These are phyloP conservation scores for Fraxinus latifolia DNA, from an alignment of 305 asterid species.

Conservation along the genomic window DNA sequence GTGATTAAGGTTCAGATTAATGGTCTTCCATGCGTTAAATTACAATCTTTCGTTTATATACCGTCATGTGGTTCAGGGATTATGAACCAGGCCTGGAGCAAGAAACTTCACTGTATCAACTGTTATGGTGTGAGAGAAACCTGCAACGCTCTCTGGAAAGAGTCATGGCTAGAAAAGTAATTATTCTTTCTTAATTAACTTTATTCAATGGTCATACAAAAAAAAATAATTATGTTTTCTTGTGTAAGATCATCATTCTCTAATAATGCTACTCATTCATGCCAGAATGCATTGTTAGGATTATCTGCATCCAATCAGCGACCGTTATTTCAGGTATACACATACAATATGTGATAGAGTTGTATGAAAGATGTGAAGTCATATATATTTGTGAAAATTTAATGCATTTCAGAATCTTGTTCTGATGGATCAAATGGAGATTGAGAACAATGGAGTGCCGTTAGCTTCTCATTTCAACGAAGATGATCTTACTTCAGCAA, in stretches of 20 bases:
- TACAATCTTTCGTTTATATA: neutral
- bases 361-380: neutral
- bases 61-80: constrained; percentile 33
- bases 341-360: neutral
- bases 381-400: neutral
- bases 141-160: constrained; percentile 37
- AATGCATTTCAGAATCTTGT: neutral
- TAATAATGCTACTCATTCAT: constrained; percentile 10
- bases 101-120: constrained; percentile 54
- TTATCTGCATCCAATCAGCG: constrained; percentile 11
- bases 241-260: neutral
- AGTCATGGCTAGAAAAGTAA: constrained; percentile 41
- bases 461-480: neutral
- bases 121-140: constrained; percentile 60
- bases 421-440: constrained; percentile 21
- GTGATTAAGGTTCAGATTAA: neutral
- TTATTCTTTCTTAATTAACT: neutral
- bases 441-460: constrained; percentile 4
- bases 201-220: neutral
- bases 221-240: neutral
- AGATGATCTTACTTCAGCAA: neutral
- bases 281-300: constrained; percentile 25
- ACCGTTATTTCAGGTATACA: constrained; percentile 26
- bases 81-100: constrained; percentile 37
- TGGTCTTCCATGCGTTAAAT: neutral